These are phyloP conservation scores for Cytospora piceae DNA, from an alignment of 2,329 filamentous ascomycete genomes.

Conservation along the genomic window DNA sequence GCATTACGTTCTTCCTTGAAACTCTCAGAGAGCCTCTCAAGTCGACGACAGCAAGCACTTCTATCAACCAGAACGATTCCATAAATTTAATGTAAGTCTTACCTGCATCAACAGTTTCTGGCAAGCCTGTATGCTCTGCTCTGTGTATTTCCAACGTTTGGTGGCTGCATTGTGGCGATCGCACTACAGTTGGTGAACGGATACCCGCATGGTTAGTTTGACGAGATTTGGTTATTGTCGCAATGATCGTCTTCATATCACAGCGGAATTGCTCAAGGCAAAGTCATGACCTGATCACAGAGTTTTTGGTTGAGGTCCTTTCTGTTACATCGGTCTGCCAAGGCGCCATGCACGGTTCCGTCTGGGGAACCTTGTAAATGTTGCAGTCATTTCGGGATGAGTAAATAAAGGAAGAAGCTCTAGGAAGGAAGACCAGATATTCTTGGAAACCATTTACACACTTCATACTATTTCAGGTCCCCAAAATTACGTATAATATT, in stretches of 20 bases:
- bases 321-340: background rate
- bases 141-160: too few species aligned
- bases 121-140: background rate
- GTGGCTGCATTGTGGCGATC: background rate
- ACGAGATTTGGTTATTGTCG: background rate
- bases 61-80: background rate
- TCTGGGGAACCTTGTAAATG: too few species aligned
- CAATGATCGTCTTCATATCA: background rate
- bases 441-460: background rate
- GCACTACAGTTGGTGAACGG: background rate
- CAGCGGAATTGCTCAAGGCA: background rate
- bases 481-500: constrained; percentile 4
- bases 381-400: too few species aligned
- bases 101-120: background rate
- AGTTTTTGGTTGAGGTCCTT: background rate
- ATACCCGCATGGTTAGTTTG: background rate
- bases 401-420: background rate
- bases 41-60: too few species aligned
- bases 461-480: background rate
- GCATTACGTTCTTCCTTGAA: background rate
- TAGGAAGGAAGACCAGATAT: background rate
- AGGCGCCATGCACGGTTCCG: too few species aligned
- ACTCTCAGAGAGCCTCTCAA: too few species aligned
- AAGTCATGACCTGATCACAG: background rate
- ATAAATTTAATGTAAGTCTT: background rate